A percentile compares a stretch with the other conserved stretches of the same genome.
Conservation (phyloP, 768 basidiomycete genomes). For the Boletus subcaerulescens region DNA sequence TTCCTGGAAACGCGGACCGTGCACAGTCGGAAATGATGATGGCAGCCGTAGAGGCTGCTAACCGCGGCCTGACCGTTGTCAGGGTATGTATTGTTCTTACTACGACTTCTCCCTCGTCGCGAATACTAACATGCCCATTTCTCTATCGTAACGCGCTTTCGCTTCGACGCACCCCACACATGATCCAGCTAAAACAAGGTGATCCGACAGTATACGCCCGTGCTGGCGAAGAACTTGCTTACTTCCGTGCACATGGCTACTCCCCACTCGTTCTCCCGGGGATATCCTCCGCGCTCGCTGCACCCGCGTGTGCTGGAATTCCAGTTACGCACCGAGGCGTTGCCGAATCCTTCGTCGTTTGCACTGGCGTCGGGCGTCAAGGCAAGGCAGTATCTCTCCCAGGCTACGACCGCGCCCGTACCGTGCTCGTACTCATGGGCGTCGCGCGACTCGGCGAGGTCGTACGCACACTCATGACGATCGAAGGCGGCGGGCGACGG, state of each 20-base stretch:
- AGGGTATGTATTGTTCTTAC: slow-evolving; percentile 50
- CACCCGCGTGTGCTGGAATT: slow-evolving; percentile 84
- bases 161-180: not conserved
- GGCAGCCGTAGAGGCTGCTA: slow-evolving; percentile 80
- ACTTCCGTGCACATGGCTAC: slow-evolving; percentile 84
- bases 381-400: slow-evolving; percentile 85
- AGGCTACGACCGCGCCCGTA: slow-evolving; percentile 78
- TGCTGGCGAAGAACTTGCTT: slow-evolving; percentile 91
- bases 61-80: slow-evolving; percentile 79
- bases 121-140: not conserved
- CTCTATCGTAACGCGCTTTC: not conserved
- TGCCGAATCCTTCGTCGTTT: slow-evolving; percentile 83
- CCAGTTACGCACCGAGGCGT: slow-evolving; percentile 96
- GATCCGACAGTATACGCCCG: slow-evolving; percentile 95
- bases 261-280: slow-evolving; percentile 87
- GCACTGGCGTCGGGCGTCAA: slow-evolving; percentile 88
- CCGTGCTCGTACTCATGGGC: slow-evolving; percentile 90
- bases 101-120: not conserved
- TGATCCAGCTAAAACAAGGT: slow-evolving; percentile 84
- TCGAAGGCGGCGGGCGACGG: slow-evolving; percentile 37
- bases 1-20: slow-evolving; percentile 94
- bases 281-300: slow-evolving; percentile 85
- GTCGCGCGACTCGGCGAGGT: slow-evolving; percentile 81
- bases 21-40: slow-evolving; percentile 96
- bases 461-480: slow-evolving; percentile 52